Base-by-base conservation (phyloP, 2,329 filamentous ascomycete genomes). In the Microdochium nivale region DNA sequence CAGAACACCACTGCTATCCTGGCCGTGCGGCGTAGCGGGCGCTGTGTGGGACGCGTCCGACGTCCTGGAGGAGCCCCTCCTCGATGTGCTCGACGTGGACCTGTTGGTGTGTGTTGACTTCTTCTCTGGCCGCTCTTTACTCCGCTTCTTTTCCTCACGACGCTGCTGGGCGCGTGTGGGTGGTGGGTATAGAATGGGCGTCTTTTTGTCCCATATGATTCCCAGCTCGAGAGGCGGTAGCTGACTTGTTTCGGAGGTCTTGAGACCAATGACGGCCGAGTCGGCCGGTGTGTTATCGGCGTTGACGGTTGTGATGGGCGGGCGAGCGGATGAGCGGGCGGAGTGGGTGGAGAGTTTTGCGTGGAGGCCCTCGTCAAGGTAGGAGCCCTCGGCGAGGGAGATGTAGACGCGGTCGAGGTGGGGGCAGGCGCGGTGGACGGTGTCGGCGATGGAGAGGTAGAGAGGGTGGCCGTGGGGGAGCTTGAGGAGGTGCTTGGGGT, bases 401-500 rank as follows among this genome's bases (percentile, higher is more conserved):
- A 67, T 53, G 51, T 62, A 61, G 13, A 66, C 58, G 21, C 40
- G 19, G 13, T 57, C 55, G 19, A 55, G 48, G 14, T 59, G 60
- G 19, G 59, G 60, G 51, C 55, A 61, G 3, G 62, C 58, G 10
- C 51, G 40, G 13, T 57, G 59, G 2, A 67, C 52, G 7, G 59
- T 46, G 19, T 58, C 40, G 2, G 40, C 40, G 19, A 44, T 7
- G 40, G 16, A 21, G 40, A 44, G 40, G 40, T 44, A 44, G 40
- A 44, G 40, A 19, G 40, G 13, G 7, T 23, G 40, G 40, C 40
- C 40, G 40, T 44, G 21, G 40, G 40, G 40, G 14, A 44, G 40
- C 40, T 44, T 44, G 40, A 44, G 40, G 40, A 44, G 40, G 21
- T 44, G 40, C 19, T 44, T 44, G 7, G 40, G 40, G 40, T 44